Base-by-base conservation (phyloP, 2,329 filamentous ascomycete species). In the Pseudogymnoascus sp. region DNA sequence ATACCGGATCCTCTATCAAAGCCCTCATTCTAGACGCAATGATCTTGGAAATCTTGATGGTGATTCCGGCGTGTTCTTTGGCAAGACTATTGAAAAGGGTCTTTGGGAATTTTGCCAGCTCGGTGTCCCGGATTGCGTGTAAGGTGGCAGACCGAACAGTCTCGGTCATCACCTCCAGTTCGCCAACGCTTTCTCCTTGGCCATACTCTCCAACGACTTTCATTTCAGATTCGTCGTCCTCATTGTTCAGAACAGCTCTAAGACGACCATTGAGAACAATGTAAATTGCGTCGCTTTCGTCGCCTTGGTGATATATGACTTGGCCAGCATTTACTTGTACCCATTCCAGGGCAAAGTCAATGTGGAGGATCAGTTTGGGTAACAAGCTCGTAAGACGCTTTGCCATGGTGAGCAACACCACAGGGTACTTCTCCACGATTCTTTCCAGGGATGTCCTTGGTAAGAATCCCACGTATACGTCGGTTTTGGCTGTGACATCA, bases 321-420 rank as follows among this genome's bases (percentile, higher is more conserved):
- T 99, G 91, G 0, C 94, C 92, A 3, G 94, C 91, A 73, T 91
- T 91, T 64, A 99, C 91, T 71, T 99, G 95, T 2, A 97, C 87
- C 94, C 95, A 99, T 76, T 99, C 95, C 16, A 99, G 79, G 3
- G 94, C 94, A 75, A 99, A 99, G 73, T 99, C 94, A 65, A 99
- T 97, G 70, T 99, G 94, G 14, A 97, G 79, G 64, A 99, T 92
- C 60, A 99, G 78, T 12, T 90, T 86, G 0, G 95, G 94, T 3
- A 99, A 78, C 5, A 99, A 83, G 64, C 86, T 92, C 0, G 95
- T 97, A 62, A 99, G 77, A 57, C 94, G 82, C 75, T 99, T 99
- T 0, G 94, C 94, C 87, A 99, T 92, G 0, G 95, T 99, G 50
- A 99, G 78, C 8, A 99, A 77, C 3, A 97, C 89, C 39, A 96